Evolutionary conservation across 768 basidiomycete genomes (phyloP).

Genomic region (Royoungia palumana): DNA sequence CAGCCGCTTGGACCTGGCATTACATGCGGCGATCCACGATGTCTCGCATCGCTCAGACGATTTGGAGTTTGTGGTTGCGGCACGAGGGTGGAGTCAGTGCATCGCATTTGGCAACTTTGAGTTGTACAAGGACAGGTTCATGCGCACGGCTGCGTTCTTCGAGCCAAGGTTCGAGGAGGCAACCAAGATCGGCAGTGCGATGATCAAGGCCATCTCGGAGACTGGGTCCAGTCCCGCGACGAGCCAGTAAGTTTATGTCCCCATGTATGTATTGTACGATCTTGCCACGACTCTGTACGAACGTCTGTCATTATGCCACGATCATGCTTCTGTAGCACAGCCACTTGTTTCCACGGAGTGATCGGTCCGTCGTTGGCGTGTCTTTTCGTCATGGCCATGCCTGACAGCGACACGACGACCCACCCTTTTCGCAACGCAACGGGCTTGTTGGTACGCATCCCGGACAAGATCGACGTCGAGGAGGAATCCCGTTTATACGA

Average conservation of each 20-base stretch:
- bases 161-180: slow-evolving; percentile 85
- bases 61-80: slow-evolving; percentile 90
- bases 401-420: neutral
- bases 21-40: slow-evolving; percentile 73
- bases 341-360: neutral
- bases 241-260: neutral
- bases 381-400: slow-evolving; percentile 4
- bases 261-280: too few relatives aligned
- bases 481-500: slow-evolving; percentile 68
- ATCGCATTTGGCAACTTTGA: slow-evolving; percentile 92
- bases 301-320: too few relatives aligned
- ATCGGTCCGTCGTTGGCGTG: neutral
- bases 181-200: slow-evolving; percentile 73
- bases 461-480: slow-evolving; percentile 59
- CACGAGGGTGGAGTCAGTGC: slow-evolving; percentile 94
- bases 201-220: slow-evolving; percentile 86
- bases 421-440: slow-evolving; percentile 49
- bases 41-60: slow-evolving; percentile 84
- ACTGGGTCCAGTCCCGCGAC: slow-evolving; percentile 45
- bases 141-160: slow-evolving; percentile 78
- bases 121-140: slow-evolving; percentile 77
- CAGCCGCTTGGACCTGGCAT: slow-evolving; percentile 59
- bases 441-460: slow-evolving; percentile 52
- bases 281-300: too few relatives aligned
- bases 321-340: neutral